Evolutionary conservation across 257 asterid species (phyloP), one percentile per base, ranked within the genome.

Genomic region (Solanum piurae): DNA sequence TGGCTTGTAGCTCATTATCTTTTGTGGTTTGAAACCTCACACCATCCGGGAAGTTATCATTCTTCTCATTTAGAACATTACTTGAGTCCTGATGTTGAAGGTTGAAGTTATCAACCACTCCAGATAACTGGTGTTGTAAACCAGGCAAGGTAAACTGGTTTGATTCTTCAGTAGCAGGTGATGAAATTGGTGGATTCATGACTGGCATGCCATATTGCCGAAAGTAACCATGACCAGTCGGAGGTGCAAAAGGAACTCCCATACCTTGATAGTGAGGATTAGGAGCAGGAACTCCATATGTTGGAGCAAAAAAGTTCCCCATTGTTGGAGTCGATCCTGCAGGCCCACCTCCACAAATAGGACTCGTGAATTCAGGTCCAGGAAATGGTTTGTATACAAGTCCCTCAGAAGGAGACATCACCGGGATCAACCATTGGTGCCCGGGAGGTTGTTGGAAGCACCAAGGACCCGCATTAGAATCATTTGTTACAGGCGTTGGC

Each of bases 401-500:
- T 77, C 98, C 99, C 90, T 95, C 99, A 2, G 97, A 93, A 72
- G 98, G 98, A 79, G 99, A 93, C 96, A 97, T 94, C 85, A 97
- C 95, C 0, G 99, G 98, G 25, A 97, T 86, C 92, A 97, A 83
- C 98, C 98, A 95, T 34, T 95, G 98, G 38, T 93, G 96, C 20
- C 95, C 98, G 42, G 90, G 93, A 9, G 93, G 91, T 74, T 94
- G 98, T 87, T 88, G 91, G 83, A 88, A 89, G 87, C 89, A 86
- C 91, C 94, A 87, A 20, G 91, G 88, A 85, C 80, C 87, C 72
- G 88, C 71, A 69, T 87, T 86, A 42, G 87, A 90, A 85, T 94
- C 92, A 4, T 85, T 86, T 86, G 68, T 49, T 74, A 71, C 73
- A 29, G 95, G 79, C 5, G 91, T 90, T 37, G 87, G 84, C 21